phyloP scores from a whole-genome alignment of 345 rosid genomes.

The Anastatica hierochuntica region DNA sequence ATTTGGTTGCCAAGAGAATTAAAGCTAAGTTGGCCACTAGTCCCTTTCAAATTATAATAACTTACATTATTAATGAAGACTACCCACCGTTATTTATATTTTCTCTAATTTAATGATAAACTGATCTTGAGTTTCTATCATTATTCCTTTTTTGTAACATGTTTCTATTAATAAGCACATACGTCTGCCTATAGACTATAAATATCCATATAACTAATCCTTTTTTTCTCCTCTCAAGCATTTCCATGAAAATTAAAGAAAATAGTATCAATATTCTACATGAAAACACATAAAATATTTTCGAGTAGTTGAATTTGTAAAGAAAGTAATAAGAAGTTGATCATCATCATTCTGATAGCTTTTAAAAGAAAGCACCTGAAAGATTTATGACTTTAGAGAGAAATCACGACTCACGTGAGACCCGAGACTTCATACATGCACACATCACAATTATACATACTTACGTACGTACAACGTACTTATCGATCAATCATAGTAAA shows the following conservation, averaged over 20 bases:
- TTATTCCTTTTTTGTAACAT: neutral
- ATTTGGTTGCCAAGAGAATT: neutral
- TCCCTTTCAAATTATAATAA: slow-evolving; percentile 14
- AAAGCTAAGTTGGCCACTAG: slow-evolving; percentile 15
- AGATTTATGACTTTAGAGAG: slow-evolving; percentile 15
- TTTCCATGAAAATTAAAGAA: slow-evolving; percentile 1
- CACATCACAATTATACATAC: neutral
- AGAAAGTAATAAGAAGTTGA: neutral
- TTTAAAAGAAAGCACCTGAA: slow-evolving; percentile 26
- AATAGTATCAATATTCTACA: too few relatives aligned
- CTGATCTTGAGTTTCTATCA: neutral
- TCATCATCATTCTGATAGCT: slow-evolving; percentile 11
- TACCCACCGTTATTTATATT: neutral
- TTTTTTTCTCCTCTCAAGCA: too few relatives aligned
- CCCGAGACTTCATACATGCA: slow-evolving; percentile 2
- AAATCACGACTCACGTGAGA: slow-evolving; percentile 15
- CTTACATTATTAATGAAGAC: neutral
- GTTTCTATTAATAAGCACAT: neutral
- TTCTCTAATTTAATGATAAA: neutral
- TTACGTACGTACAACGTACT: neutral
- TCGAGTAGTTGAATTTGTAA: neutral
- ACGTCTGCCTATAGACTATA: neutral
- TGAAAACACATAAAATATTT: neutral
- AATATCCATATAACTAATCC: neutral
- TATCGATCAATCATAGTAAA: neutral